A percentile compares a stretch with the other conserved stretches of the same genome.
phyloP scores from a whole-genome alignment of 305 asterid genomes.

The Stenogyne calaminthoides region DNA sequence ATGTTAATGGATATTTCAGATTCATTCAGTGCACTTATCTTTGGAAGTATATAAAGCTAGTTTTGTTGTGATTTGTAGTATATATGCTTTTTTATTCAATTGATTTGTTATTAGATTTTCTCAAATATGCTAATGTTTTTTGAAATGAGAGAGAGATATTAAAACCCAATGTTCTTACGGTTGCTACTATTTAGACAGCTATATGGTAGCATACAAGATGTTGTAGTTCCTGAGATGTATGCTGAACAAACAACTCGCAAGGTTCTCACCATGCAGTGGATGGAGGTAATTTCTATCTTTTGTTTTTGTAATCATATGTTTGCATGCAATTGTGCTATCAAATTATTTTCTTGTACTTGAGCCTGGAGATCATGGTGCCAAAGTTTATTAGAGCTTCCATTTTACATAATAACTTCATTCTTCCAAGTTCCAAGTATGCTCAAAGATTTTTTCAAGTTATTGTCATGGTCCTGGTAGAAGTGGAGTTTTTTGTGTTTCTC shows the following conservation, averaged over 20 bases:
- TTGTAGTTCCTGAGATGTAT: slow-evolving; percentile 86
- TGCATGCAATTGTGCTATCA: background rate
- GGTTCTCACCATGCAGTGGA: slow-evolving; percentile 91
- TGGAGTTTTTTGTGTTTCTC: background rate
- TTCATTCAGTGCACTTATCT: slow-evolving; percentile 6
- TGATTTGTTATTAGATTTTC: slow-evolving; percentile 22
- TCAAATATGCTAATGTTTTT: slow-evolving; percentile 1
- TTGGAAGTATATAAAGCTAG: background rate
- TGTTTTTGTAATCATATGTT: slow-evolving; percentile 10
- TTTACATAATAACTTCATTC: slow-evolving; percentile 12
- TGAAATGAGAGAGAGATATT: slow-evolving; percentile 9
- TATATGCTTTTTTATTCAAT: slow-evolving; percentile 5
- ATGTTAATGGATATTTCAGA: slow-evolving; percentile 22
- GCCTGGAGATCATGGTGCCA: slow-evolving; percentile 7
- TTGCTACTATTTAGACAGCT: slow-evolving; percentile 58
- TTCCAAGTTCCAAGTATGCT: slow-evolving; percentile 4
- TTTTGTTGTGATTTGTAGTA: background rate
- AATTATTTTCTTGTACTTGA: slow-evolving; percentile 18
- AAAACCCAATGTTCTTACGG: slow-evolving; percentile 26
- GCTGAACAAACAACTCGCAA: slow-evolving; percentile 75
- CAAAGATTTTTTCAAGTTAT: slow-evolving; percentile 4
- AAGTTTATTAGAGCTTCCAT: slow-evolving; percentile 1
- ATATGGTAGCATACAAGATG: slow-evolving; percentile 80
- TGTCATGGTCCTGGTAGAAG: background rate
- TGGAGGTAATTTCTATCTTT: slow-evolving; percentile 64